These are phyloP conservation scores for Scheffersomyces amazonensis DNA, from an alignment of 805 yeast genomes.

Conservation along the genomic window DNA sequence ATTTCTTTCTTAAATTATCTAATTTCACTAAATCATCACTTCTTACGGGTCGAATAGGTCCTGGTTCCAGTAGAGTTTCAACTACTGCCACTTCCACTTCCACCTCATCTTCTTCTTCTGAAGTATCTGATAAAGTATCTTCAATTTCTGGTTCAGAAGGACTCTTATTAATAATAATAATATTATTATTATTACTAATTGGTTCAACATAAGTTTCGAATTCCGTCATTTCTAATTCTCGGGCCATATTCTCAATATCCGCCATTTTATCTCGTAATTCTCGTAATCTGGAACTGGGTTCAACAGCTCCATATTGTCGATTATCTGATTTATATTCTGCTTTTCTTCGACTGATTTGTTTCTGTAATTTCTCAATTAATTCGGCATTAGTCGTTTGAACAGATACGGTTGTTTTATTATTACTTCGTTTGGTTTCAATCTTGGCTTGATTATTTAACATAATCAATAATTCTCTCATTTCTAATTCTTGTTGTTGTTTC, in stretches of 20 bases:
- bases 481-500: constrained; percentile 73
- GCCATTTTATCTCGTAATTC: constrained; percentile 82
- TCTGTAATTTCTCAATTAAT: constrained; percentile 40
- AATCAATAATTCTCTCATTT: constrained; percentile 69
- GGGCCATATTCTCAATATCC: constrained; percentile 76
- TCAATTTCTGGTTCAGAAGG: constrained; percentile 15
- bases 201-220: constrained; percentile 45
- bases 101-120: constrained; percentile 5
- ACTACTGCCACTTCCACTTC: constrained; percentile 17
- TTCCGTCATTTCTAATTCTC: constrained; percentile 82
- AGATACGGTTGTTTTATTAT: constrained; percentile 35
- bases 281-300: constrained; percentile 74
- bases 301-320: constrained; percentile 52
- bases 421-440: constrained; percentile 28
- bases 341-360: constrained; percentile 44
- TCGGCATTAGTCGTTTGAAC: constrained; percentile 31
- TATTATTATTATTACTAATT: too few species aligned
- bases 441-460: constrained; percentile 49
- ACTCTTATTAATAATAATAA: too few species aligned
- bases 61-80: constrained; percentile 12
- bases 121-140: constrained; percentile 9
- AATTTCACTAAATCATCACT: constrained; percentile 56
- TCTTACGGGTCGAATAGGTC: constrained; percentile 38
- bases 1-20: constrained; percentile 50
- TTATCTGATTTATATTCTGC: constrained; percentile 47